Evolutionary conservation across 495 filamentous ascomycete species (phyloP), one percentile per base, ranked within the genome.

Genomic region (Aspergillus cavernicola): DNA sequence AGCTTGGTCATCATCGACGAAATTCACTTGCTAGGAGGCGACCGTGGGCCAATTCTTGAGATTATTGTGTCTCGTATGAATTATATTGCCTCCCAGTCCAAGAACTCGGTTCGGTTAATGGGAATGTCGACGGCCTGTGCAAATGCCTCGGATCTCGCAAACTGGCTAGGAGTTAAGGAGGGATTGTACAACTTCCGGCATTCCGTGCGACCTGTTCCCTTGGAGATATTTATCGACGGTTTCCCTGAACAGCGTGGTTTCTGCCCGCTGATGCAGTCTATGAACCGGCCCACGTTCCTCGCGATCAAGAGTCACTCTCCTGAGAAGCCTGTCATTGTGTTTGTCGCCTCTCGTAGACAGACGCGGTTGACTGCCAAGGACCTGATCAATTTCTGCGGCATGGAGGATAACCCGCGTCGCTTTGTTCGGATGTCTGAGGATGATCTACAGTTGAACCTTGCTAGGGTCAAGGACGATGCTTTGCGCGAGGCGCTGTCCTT

Each of bases 31-130:
- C 80, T 99, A 10, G 93, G 95, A 26, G 92, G 95, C 52, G 93
- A 97, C 65, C 84, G 93, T 66, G 93, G 93, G 12, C 93, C 93
- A 0, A 97, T 97, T 80, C 78, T 99, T 13, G 93, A 99, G 73
- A 99, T 99, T 58, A 99, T 99, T 63, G 93, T 99, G 8, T 96
- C 91, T 13, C 84, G 93, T 59, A 99, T 97, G 93, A 97, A 97
- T 61, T 99, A 97, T 66, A 99, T 99, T 64, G 95, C 93, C 4
- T 87, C 90, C 4, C 92, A 96, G 59, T 78, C 76, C 11, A 91
- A 95, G 66, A 86, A 85, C 31, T 84, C 89, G 12, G 92, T 97
- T 8, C 80, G 93, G 11, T 75, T 99, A 12, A 84, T 99, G 64
- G 93, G 93, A 18, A 97, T 99, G 93, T 97, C 95, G 15, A 97